phyloP scores from a whole-genome alignment of 495 filamentous ascomycete species.

The Penicillium paradoxum region DNA sequence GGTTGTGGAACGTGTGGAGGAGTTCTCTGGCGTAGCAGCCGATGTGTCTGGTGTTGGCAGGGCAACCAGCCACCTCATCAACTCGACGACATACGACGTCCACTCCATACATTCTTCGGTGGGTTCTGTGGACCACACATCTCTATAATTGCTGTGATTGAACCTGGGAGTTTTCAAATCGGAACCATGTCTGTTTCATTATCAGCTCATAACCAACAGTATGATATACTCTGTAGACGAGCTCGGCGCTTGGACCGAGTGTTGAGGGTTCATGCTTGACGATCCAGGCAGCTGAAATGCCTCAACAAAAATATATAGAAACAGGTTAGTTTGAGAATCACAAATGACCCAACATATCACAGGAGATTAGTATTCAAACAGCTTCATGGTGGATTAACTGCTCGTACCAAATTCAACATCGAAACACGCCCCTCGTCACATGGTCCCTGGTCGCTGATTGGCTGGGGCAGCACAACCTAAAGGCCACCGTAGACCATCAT shows the following conservation, averaged over 20 bases:
- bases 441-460: conserved; percentile 31
- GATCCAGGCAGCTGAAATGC: neutral
- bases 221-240: neutral
- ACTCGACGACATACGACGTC: neutral
- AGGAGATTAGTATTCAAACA: neutral
- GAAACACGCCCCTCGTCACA: conserved; percentile 10
- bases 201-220: neutral
- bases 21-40: conserved; percentile 12
- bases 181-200: neutral
- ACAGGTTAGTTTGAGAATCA: neutral
- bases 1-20: conserved; percentile 16
- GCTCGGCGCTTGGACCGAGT: neutral
- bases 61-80: conserved; percentile 23
- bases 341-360: neutral
- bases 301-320: neutral
- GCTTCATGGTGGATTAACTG: neutral
- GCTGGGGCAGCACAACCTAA: conserved; percentile 31
- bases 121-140: neutral
- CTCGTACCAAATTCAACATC: neutral
- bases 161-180: neutral
- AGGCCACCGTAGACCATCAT: conserved; percentile 42
- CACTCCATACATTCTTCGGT: neutral
- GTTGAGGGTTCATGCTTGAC: neutral
- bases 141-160: neutral
- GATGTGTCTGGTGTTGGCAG: conserved; percentile 29